A percentile compares a stretch with the other conserved stretches of the same genome.
Conservation (phyloP, 2,329 filamentous ascomycete genomes). For the Rhynchosporium graminicola region DNA sequence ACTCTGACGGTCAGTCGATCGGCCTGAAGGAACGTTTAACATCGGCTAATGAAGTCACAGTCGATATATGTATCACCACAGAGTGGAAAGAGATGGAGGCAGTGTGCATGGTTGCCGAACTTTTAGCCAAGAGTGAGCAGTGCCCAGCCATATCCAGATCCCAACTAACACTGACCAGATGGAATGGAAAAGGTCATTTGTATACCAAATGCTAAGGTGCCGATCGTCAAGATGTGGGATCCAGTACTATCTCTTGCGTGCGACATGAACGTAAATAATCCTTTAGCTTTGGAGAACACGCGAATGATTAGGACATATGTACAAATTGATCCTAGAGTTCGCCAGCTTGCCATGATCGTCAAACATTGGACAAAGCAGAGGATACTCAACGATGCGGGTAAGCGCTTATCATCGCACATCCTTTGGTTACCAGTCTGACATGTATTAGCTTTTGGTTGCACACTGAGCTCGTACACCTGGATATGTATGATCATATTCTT, state of each 20-base stretch:
- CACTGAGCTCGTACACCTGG: constrained; percentile 97
- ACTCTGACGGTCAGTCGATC: constrained; percentile 79
- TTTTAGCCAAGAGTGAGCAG: constrained; percentile 77
- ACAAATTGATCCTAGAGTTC: constrained; percentile 85
- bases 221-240: constrained; percentile 99
- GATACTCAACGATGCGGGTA: constrained; percentile 94
- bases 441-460: constrained; percentile 77
- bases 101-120: constrained; percentile 86
- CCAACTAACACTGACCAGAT: constrained; percentile 57
- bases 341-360: constrained; percentile 92
- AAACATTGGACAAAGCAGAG: constrained; percentile 96
- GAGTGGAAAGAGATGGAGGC: constrained; percentile 83
- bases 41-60: constrained; percentile 48
- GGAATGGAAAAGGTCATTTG: constrained; percentile 97
- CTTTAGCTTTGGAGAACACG: constrained; percentile 90
- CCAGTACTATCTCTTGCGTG: constrained; percentile 86
- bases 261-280: constrained; percentile 99
- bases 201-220: constrained; percentile 91
- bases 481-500: constrained; percentile 98
- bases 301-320: constrained; percentile 98
- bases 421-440: constrained; percentile 24
- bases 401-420: constrained; percentile 43
- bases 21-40: not conserved
- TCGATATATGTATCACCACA: constrained; percentile 97
- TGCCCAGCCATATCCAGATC: not conserved